Conservation (phyloP, 2,329 filamentous ascomycete genomes). For the Penicillium sp. region DNA sequence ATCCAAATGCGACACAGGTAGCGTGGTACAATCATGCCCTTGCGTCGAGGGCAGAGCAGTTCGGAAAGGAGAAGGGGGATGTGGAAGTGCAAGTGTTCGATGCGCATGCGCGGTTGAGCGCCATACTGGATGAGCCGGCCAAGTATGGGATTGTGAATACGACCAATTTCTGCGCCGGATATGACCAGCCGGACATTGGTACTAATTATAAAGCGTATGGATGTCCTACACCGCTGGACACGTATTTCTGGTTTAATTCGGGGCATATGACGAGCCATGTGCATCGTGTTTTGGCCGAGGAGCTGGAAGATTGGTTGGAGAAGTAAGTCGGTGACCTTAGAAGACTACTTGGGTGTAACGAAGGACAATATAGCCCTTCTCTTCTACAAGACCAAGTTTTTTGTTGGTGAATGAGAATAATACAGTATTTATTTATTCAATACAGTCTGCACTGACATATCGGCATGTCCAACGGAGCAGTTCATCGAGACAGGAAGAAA, state of each 20-base stretch:
- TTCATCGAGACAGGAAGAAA: neutral
- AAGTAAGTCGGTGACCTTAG: conserved; percentile 3
- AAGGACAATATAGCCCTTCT: neutral
- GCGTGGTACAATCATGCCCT: conserved; percentile 51
- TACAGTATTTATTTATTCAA: conserved; percentile 16
- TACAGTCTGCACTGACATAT: conserved; percentile 10
- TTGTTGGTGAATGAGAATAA: neutral
- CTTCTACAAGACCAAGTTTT: neutral
- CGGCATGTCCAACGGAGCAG: neutral
- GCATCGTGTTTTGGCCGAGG: conserved; percentile 45
- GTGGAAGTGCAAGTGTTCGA: conserved; percentile 51
- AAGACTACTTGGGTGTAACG: neutral
- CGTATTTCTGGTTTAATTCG: conserved; percentile 55
- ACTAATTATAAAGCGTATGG: conserved; percentile 51
- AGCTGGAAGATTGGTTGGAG: conserved; percentile 23
- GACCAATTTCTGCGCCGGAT: conserved; percentile 51
- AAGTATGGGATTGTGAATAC: conserved; percentile 52
- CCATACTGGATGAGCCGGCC: conserved; percentile 48
- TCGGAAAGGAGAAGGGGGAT: conserved; percentile 38
- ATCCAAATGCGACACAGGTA: conserved; percentile 54
- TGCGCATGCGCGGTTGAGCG: conserved; percentile 48
- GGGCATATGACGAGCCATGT: conserved; percentile 52
- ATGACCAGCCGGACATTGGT: conserved; percentile 52
- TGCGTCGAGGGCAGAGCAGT: conserved; percentile 37
- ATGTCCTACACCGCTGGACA: conserved; percentile 46